Conservation (phyloP, 1,139 yeast genomes). For the Meyerozyma guilliermondii region DNA sequence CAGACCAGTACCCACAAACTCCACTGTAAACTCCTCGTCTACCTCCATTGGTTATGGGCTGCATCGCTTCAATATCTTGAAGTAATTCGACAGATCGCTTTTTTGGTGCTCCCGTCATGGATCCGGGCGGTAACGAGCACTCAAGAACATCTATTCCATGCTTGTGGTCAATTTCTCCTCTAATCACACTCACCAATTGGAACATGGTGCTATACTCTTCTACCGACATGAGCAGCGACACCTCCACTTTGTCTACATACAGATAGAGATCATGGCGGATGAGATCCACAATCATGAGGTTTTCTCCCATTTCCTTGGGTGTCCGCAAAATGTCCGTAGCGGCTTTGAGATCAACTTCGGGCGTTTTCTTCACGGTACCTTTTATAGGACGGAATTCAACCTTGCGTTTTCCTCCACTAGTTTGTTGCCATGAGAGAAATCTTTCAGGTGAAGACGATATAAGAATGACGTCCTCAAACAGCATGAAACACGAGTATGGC, state of each 20-base stretch:
- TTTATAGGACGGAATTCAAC: conserved; percentile 92
- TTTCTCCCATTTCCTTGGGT: conserved; percentile 94
- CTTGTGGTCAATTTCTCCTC: conserved; percentile 46
- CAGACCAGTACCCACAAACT: conserved; percentile 92
- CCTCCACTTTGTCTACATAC: conserved; percentile 61
- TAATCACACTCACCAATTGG: conserved; percentile 87
- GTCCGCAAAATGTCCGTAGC: conserved; percentile 70
- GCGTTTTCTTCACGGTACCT: conserved; percentile 79
- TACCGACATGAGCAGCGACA: conserved; percentile 78
- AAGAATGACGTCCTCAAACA: conserved; percentile 64
- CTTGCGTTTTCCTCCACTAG: conserved; percentile 20
- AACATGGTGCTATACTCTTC: conserved; percentile 91
- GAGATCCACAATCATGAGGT: conserved; percentile 93
- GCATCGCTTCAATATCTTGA: conserved; percentile 43
- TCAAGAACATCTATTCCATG: conserved; percentile 76
- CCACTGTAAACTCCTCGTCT: conserved; percentile 92
- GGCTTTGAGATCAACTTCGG: conserved; percentile 42
- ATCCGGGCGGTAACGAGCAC: conserved; percentile 90
- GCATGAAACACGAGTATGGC: conserved; percentile 82
- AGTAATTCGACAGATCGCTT: conserved; percentile 84
- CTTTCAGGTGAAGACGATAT: conserved; percentile 94
- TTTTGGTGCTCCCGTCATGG: conserved; percentile 99
- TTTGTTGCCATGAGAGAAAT: conserved; percentile 72
- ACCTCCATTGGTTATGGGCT: conserved; percentile 31
- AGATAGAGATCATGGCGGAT: conserved; percentile 87